Evolutionary conservation across 2,329 filamentous ascomycete genomes (phyloP).

Genomic region (Phialemoniopsis sp.): DNA sequence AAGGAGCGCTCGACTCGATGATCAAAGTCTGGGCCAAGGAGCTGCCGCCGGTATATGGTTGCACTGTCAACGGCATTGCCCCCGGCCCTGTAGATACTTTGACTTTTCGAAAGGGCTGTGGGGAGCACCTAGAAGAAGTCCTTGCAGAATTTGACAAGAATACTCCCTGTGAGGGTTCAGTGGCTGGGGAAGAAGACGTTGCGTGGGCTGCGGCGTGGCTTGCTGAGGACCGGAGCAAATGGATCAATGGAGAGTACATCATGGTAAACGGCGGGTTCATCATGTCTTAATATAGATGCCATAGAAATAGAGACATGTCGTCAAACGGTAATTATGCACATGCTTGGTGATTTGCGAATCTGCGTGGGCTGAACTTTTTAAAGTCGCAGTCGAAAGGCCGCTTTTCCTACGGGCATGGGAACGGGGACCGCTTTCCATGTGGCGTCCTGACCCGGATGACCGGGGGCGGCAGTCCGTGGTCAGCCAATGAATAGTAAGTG

Average conservation of each 20-base stretch:
- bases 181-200: constrained; percentile 40
- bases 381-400: no score
- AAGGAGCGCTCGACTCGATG: constrained; percentile 3
- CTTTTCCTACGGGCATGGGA: no score
- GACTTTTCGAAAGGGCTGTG: background rate
- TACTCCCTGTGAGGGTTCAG: constrained; percentile 11
- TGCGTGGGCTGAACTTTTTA: no score
- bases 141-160: background rate
- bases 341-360: no score
- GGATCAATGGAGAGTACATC: constrained; percentile 37
- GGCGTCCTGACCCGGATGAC: no score
- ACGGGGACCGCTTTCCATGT: no score
- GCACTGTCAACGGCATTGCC: background rate
- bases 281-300: no score
- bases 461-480: no score
- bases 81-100: no score
- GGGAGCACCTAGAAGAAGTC: constrained; percentile 6
- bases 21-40: constrained; percentile 3
- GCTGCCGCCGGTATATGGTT: background rate
- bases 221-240: constrained; percentile 36
- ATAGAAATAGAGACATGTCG: no score
- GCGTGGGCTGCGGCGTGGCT: constrained; percentile 40
- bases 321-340: no score
- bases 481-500: no score
- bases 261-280: constrained; percentile 19